phyloP scores from a whole-genome alignment of 2,329 filamentous ascomycete species.

The Ophiostoma himal-ulmi region DNA sequence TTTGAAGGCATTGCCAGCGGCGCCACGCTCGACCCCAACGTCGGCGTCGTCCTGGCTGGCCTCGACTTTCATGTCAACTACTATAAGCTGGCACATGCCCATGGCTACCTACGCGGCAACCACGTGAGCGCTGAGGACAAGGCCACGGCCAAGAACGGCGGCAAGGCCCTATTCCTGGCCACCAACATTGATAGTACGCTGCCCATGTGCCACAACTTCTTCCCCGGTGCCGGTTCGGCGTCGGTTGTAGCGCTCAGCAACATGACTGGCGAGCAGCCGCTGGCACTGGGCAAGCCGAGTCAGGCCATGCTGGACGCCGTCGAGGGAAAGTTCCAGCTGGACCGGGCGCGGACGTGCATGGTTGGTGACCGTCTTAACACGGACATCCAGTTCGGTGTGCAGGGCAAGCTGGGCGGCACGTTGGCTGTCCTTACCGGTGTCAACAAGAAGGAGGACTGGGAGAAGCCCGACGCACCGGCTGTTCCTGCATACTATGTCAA shows the following conservation, averaged over 20 bases:
- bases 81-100: conserved; percentile 77
- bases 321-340: conserved; percentile 88
- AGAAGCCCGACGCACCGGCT: conserved; percentile 60
- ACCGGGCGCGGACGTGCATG: conserved; percentile 85
- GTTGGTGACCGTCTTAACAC: conserved; percentile 90
- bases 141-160: conserved; percentile 70
- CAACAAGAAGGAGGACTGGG: conserved; percentile 74
- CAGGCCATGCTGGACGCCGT: conserved; percentile 99
- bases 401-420: conserved; percentile 85
- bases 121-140: conserved; percentile 43
- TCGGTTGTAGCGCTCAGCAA: conserved; percentile 65
- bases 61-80: conserved; percentile 96
- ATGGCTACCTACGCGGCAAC: conserved; percentile 77
- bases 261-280: conserved; percentile 62
- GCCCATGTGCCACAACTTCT: conserved; percentile 73
- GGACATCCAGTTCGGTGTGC: conserved; percentile 90
- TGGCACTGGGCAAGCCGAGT: conserved; percentile 86
- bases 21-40: conserved; percentile 73
- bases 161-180: conserved; percentile 79
- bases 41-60: conserved; percentile 82
- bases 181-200: conserved; percentile 92
- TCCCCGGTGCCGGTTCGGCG: conserved; percentile 84
- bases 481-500: conserved; percentile 81
- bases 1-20: conserved; percentile 72
- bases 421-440: conserved; percentile 89